These are phyloP conservation scores for Dothideomycetes sp. DNA, from an alignment of 2,329 filamentous ascomycete genomes.

Conservation along the genomic window DNA sequence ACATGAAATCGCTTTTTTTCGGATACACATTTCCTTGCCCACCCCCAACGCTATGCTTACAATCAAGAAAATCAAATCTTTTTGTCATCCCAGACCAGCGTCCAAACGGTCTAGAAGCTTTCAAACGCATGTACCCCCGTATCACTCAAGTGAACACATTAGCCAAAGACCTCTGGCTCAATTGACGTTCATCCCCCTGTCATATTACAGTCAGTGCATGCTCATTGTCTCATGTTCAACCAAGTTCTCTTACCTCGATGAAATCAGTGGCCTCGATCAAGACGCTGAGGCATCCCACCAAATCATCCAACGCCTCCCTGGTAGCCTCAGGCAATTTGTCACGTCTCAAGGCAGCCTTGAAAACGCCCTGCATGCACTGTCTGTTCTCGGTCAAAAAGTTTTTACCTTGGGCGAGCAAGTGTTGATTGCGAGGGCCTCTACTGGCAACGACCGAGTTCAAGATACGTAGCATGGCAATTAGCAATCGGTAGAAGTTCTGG, in stretches of 20 bases:
- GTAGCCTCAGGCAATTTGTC: constrained; percentile 24
- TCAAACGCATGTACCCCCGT: not conserved
- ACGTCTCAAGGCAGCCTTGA: constrained; percentile 62
- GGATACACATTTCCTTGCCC: no score
- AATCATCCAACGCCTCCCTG: constrained; percentile 58
- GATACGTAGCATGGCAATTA: constrained; percentile 71
- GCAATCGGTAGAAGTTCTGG: constrained; percentile 72
- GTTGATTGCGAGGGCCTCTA: constrained; percentile 70
- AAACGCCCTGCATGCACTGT: constrained; percentile 73
- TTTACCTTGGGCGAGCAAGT: constrained; percentile 62
- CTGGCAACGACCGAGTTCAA: constrained; percentile 73
- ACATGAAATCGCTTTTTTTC: no score
- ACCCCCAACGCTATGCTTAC: constrained; percentile 6
- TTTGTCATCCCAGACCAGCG: not conserved
- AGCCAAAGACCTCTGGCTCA: constrained; percentile 4
- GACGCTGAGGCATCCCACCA: constrained; percentile 78
- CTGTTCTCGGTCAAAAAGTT: constrained; percentile 76
- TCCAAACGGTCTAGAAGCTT: no score
- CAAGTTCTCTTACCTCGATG: constrained; percentile 62
- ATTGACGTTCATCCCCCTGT: constrained; percentile 5
- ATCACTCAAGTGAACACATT: constrained; percentile 8
- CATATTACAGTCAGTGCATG: not conserved
- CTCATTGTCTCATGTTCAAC: not conserved
- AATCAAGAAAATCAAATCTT: not conserved
- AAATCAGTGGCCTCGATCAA: constrained; percentile 77